These are phyloP conservation scores for Aspergillus leporis DNA, from an alignment of 495 filamentous ascomycete genomes.

Conservation along the genomic window DNA sequence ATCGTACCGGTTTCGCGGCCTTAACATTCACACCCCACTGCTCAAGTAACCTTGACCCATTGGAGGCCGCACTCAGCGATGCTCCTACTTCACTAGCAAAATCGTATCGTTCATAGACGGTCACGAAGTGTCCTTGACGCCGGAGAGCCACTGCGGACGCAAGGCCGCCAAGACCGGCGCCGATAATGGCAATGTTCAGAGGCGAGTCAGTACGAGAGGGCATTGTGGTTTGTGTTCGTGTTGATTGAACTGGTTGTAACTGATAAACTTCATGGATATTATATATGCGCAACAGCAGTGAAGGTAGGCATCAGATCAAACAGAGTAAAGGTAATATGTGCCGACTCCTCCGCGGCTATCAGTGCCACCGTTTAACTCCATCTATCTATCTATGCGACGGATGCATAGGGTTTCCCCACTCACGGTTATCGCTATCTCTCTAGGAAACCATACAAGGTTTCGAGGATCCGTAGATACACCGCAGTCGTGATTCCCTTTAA, in stretches of 20 bases:
- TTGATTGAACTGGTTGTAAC: background rate
- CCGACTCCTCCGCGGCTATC: background rate
- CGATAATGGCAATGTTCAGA: slow-evolving; percentile 41
- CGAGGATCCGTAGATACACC: background rate
- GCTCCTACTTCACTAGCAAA: slow-evolving; percentile 33
- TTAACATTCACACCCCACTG: slow-evolving; percentile 32
- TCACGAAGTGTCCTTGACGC: slow-evolving; percentile 51
- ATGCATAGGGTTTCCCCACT: slow-evolving; percentile 14
- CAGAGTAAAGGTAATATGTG: background rate
- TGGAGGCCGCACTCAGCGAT: slow-evolving; percentile 28
- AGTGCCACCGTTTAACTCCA: background rate
- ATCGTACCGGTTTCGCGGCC: slow-evolving; percentile 28
- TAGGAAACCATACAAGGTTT: slow-evolving; percentile 1
- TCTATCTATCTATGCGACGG: slow-evolving; percentile 33
- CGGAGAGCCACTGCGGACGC: slow-evolving; percentile 52
- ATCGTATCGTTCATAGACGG: slow-evolving; percentile 38
- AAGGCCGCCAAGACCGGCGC: slow-evolving; percentile 57
- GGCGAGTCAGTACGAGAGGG: slow-evolving; percentile 14
- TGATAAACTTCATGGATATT: background rate
- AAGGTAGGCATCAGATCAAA: background rate
- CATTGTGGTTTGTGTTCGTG: slow-evolving; percentile 7
- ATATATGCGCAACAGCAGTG: background rate
- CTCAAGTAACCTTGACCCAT: slow-evolving; percentile 29
- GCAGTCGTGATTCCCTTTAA: background rate
- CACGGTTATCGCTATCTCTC: slow-evolving; percentile 10